Conservation (phyloP, 768 basidiomycete genomes). For the Rhodotorula diobovata region DNA sequence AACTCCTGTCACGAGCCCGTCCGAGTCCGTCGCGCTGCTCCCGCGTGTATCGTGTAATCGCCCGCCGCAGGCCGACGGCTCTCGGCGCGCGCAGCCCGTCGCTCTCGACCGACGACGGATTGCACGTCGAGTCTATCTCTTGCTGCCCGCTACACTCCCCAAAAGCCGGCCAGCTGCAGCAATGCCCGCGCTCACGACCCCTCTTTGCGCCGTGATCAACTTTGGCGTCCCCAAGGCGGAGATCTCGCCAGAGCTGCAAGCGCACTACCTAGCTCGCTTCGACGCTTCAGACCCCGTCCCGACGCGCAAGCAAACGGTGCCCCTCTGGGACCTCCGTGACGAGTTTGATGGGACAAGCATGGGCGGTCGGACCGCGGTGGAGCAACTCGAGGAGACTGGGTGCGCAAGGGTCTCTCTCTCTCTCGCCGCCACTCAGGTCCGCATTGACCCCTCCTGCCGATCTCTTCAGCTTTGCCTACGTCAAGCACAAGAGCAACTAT, state of each 20-base stretch:
- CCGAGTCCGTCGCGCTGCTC: no score
- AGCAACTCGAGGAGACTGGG: conserved; percentile 23
- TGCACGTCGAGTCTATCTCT: no score
- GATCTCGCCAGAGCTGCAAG: neutral
- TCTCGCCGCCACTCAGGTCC: neutral
- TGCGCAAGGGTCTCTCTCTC: neutral
- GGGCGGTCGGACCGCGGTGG: neutral
- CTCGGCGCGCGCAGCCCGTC: no score
- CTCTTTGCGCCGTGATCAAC: neutral
- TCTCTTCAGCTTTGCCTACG: conserved; percentile 8
- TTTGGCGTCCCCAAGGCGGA: neutral
- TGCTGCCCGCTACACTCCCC: no score
- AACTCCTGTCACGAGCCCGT: no score
- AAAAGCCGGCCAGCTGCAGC: neutral
- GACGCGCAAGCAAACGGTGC: neutral
- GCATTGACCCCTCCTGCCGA: no score
- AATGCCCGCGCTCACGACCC: conserved; percentile 10
- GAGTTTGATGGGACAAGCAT: conserved; percentile 1
- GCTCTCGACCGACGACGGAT: no score
- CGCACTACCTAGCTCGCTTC: conserved; percentile 2
- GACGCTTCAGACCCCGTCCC: conserved; percentile 18
- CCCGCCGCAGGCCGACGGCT: no score
- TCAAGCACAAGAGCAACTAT: conserved; percentile 6
- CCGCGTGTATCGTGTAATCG: no score
- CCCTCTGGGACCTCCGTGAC: conserved; percentile 3